phyloP scores from a whole-genome alignment of 1,284 basidiomycete genomes.

The Testicularia cyperi region DNA sequence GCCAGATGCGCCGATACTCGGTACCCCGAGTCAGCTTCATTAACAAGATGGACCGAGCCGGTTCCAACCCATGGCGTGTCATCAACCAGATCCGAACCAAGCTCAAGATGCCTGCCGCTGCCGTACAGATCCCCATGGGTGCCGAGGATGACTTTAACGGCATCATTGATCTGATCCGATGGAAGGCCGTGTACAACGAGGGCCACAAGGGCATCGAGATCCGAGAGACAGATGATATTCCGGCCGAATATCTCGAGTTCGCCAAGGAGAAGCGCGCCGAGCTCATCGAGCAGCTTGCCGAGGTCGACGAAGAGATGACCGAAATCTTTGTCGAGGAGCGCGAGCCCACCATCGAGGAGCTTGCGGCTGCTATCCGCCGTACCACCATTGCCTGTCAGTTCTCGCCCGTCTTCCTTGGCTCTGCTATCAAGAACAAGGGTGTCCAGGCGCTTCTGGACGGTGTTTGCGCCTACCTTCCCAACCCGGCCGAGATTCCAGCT shows the following conservation, averaged over 20 bases:
- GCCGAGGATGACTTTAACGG: slow-evolving; percentile 83
- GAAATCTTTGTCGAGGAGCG: slow-evolving; percentile 81
- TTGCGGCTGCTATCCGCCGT: slow-evolving; percentile 81
- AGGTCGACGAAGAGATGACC: slow-evolving; percentile 91
- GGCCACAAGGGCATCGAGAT: slow-evolving; percentile 87
- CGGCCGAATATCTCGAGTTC: slow-evolving; percentile 66
- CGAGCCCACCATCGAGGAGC: slow-evolving; percentile 65
- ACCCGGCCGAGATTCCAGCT: slow-evolving; percentile 77
- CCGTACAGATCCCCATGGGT: slow-evolving; percentile 96
- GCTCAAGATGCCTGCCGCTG: slow-evolving; percentile 86
- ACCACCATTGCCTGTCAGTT: slow-evolving; percentile 86
- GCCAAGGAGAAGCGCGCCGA: slow-evolving; percentile 65
- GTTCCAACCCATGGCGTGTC: slow-evolving; percentile 95
- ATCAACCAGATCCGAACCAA: slow-evolving; percentile 89
- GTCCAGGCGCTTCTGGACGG: slow-evolving; percentile 94
- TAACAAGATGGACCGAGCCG: slow-evolving; percentile 99
- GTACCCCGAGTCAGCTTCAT: slow-evolving; percentile 95
- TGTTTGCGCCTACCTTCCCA: slow-evolving; percentile 91
- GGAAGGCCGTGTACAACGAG: slow-evolving; percentile 93
- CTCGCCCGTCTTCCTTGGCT: slow-evolving; percentile 94
- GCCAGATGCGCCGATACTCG: slow-evolving; percentile 93
- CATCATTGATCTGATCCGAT: slow-evolving; percentile 89
- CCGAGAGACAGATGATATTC: slow-evolving; percentile 85
- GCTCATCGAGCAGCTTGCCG: slow-evolving; percentile 90
- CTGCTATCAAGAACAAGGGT: slow-evolving; percentile 95